Base-by-base conservation (phyloP, 1,139 yeast species). In the Suzukiozyma palmioleophila region DNA sequence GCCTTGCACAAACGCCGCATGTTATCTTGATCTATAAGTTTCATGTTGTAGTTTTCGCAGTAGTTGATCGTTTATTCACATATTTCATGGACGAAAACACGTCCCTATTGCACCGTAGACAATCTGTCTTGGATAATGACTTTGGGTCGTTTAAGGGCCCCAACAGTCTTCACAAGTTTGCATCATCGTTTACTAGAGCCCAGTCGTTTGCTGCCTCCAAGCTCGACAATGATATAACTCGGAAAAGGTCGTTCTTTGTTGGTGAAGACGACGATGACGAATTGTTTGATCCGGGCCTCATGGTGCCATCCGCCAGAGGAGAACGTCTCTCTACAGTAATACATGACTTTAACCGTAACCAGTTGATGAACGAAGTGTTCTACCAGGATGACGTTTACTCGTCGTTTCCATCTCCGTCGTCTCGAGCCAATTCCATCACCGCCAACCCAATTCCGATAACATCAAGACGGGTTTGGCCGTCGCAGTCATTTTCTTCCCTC, bases 251-350 rank as follows among this genome's bases (percentile, higher is more conserved):
- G 0, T 71, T 70, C 45, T 69, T 71, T 43, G 45, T 40, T 4
- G 48, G 44, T 21, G 49, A 46, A 6, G 54, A 47, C 13, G 51
- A 44, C 18, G 64, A 53, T 18, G 87, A 81, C 50, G 88, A 81
- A 53, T 60, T 79, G n/a, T 77, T 76, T 48, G 90, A 84, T 53
- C 87, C 87, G 0, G 79, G 75, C 32, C 73, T 85, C n/a, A 64
- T 83, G 70, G 78, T 81, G 1, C 90, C 90, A 1, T 70, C 85
- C 7, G 55, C 68, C 21, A 58, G 77, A 39, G 94, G 94, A 21
- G 77, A 81, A 47, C 66, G 85, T 35, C 63, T 84, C 36, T 81
- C 89, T 13, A 65, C 77, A 1, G 81, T 81, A 4, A 53, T 69
- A 27, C 63, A 66, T 41, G 74, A 68, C 42, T 39, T 55, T 10